phyloP scores from a whole-genome alignment of 306 rosid species.

The Mucuna pruriens region DNA sequence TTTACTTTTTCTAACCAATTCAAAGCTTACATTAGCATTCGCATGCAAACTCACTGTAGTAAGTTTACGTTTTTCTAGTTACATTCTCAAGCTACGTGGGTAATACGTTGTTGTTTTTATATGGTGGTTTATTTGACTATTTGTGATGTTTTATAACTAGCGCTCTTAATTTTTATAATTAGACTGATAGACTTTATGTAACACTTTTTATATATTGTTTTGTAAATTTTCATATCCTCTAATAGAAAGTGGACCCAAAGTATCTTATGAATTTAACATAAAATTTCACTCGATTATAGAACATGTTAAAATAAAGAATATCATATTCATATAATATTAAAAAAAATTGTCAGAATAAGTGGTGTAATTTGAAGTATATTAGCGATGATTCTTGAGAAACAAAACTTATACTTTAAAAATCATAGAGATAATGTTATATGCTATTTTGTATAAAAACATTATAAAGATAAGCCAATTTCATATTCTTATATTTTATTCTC shows the following conservation, averaged over 20 bases:
- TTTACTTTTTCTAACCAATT: neutral
- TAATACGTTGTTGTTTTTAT: neutral
- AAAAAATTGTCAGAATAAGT: neutral
- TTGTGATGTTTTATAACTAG: no score
- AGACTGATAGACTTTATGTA: neutral
- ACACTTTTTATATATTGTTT: neutral
- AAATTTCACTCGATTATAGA: neutral
- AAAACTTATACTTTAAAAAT: no score
- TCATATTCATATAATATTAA: neutral
- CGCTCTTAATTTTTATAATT: no score
- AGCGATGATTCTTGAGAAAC: no score
- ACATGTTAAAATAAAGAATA: neutral
- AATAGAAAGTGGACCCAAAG: neutral
- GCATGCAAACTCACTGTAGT: neutral
- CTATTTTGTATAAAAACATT: no score
- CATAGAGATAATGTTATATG: no score
- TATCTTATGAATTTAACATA: no score
- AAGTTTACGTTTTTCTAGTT: neutral
- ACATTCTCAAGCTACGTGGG: neutral
- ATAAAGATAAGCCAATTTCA: no score
- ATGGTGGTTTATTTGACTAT: neutral
- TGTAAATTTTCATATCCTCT: neutral
- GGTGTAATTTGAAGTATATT: neutral
- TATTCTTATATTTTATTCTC: no score
- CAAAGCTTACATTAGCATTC: neutral